A percentile compares a stretch with the other conserved stretches of the same genome.
Evolutionary conservation across 805 yeast genomes (phyloP).

Genomic region (Wickerhamomyces mucosus): DNA sequence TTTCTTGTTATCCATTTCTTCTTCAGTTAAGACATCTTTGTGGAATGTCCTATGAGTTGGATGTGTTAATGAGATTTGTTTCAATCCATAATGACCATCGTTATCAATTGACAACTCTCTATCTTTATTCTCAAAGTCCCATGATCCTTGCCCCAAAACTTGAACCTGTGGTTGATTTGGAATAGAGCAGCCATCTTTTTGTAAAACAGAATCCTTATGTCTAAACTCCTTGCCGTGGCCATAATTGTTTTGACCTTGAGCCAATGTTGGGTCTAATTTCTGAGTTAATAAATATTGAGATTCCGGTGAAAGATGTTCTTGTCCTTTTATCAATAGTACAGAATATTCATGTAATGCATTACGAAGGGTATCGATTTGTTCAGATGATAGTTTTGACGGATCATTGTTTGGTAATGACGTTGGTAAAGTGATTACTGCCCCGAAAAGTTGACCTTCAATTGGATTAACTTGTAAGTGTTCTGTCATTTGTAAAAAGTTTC

Average conservation of each 20-base stretch:
- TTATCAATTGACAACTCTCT: background rate
- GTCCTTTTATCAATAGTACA: constrained; percentile 68
- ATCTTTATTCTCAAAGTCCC: constrained; percentile 23
- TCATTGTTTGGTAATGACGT: constrained; percentile 47
- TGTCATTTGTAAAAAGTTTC: too few species aligned
- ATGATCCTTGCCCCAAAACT: constrained; percentile 75
- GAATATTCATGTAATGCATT: constrained; percentile 59
- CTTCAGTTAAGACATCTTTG: constrained; percentile 51
- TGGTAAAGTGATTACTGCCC: constrained; percentile 63
- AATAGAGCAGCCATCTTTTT: constrained; percentile 72
- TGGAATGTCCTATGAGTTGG: constrained; percentile 83
- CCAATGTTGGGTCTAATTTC: constrained; percentile 62
- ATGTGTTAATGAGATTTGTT: constrained; percentile 56
- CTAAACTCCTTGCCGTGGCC: constrained; percentile 81
- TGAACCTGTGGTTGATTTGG: constrained; percentile 85
- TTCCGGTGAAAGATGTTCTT: constrained; percentile 56
- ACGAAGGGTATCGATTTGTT: constrained; percentile 51
- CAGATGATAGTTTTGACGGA: constrained; percentile 57
- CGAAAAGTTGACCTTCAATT: constrained; percentile 38
- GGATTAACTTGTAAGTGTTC: constrained; percentile 9
- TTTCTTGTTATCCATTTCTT: constrained; percentile 42
- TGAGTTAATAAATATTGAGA: constrained; percentile 72
- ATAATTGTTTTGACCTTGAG: constrained; percentile 47
- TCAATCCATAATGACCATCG: constrained; percentile 48
- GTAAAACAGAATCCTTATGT: constrained; percentile 56